Base-by-base conservation (phyloP, 2,329 filamentous ascomycete species). In the Neurospora crassa region DNA sequence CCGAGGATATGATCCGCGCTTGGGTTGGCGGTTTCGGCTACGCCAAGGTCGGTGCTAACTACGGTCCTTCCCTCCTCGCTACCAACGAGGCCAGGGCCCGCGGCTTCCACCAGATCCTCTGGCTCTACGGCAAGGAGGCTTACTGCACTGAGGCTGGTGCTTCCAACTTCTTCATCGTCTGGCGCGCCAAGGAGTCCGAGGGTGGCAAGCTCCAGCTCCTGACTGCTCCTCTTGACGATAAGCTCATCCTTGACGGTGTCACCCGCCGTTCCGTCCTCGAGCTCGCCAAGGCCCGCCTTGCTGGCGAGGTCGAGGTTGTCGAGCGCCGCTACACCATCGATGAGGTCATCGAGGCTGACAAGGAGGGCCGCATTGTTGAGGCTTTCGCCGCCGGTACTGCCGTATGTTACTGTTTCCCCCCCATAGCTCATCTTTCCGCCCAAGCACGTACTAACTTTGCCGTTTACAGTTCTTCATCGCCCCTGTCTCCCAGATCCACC, bases 1-100 rank as follows among this genome's bases (percentile, higher is more conserved):
- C 89, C 70, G 89, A 94, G 75, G 92, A 97, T 80, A 92, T 91
- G 84, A 90, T 97, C 71, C 91, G 94, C 75, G 94, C 94, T 14
- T 97, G 94, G 94, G 93, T 93, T 24, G 94, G 94, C 73, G 94
- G 95, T 11, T 97, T 96, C 80, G 94, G 94, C 0, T 94, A 91
- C 78, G 93, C 94, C 73, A 97, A 97, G 83, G 88, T 97, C 42
- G 94, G 94, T 70, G 94, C 94, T 73, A 97, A 97, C 84, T 97
- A 97, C 80, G 94, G 94, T 0, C 94, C 94, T 20, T 90, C 88
- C 24, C 85, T 97, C 70, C 85, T 93, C 70, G 92, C 93, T 3
- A 94, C 94, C 68, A 86, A 86, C 20, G 91, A 94, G 80, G 94
- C 94, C 3, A 84, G 89, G 71, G 83, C 83, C 12, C 83, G 87